Evolutionary conservation across 257 asterid species (phyloP), one percentile per base, ranked within the genome.

Genomic region (Nicotiana paniculata): DNA sequence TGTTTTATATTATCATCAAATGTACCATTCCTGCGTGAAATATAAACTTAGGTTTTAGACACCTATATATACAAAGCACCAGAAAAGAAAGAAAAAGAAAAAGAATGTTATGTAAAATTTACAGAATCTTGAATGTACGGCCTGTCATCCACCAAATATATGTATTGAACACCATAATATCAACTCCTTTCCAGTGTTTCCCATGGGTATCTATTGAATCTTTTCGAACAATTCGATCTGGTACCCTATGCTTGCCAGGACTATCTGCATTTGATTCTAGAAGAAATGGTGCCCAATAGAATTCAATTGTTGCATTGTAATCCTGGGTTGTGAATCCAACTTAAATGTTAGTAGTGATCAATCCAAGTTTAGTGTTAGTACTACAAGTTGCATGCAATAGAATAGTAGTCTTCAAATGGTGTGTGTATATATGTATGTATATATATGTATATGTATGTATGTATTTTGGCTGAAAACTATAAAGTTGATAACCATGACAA

Each of bases 221-320:
- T 77, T 89, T 89, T 2, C 91, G 86, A 7, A 96, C 90, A 5
- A 90, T 77, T 84, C 97, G 85, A 21, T 90, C 86, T 1, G 79
- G 55, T 3, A 85, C 82, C 57, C 93, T 85, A 78, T 94, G 99
- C 21, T 85, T 74, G 2, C 54, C 58, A 0, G 97, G 92, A 81
- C 91, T 91, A 24, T 96, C 99, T 0, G 98, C 84, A 75, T 96
- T 96, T n/a, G 99, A 96, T 82, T 94, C 97, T 11, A 96, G 86
- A 5, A 96, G 89, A 81, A 92, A 89, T 11, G 98, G 99, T 1
- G 94, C 94, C 98, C 98, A 96, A n/a, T 96, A 91, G 87, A 86
- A 96, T 85, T 91, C 98, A 18, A 96, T 85, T 11, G 89, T 91
- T 0, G 96, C 96, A 84, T 91, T 88, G 55, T 96, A 96, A 10